Percentiles rank a stretch among this genome's conserved stretches.
Conservation (phyloP, 768 basidiomycete genomes). For the Amanita pallidorosea region DNA sequence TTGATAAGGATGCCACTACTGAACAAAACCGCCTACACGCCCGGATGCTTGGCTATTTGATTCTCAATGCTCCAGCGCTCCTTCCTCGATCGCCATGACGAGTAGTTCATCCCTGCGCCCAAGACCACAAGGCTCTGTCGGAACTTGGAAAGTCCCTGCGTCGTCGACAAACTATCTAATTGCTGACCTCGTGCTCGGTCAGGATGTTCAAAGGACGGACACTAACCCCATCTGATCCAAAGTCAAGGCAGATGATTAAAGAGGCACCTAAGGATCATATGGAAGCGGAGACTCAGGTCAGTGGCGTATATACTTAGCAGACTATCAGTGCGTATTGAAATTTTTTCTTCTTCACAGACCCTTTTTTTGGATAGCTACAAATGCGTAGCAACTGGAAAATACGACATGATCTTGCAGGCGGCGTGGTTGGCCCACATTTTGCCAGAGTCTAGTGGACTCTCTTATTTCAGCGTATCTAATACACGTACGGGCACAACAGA, state of each 20-base stretch:
- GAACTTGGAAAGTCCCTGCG: not conserved
- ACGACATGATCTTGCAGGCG: slow-evolving; percentile 1
- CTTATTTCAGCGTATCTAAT: slow-evolving; percentile 2
- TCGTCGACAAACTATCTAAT: not conserved
- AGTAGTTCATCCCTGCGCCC: slow-evolving; percentile 1
- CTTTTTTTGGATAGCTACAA: slow-evolving; percentile 7
- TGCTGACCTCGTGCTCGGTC: slow-evolving; percentile 1
- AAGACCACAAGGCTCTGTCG: not conserved
- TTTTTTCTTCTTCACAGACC: slow-evolving; percentile 1
- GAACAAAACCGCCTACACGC: not conserved
- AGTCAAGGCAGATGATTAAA: not conserved
- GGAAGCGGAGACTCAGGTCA: slow-evolving; percentile 1
- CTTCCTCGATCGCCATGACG: not conserved
- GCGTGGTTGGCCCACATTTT: slow-evolving; percentile 6
- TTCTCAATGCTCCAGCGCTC: slow-evolving; percentile 7
- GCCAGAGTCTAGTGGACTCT: slow-evolving; percentile 8
- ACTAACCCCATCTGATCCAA: not conserved
- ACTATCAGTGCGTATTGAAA: not conserved
- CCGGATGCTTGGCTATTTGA: slow-evolving; percentile 9
- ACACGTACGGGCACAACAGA: not conserved
- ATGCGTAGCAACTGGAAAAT: slow-evolving; percentile 7
- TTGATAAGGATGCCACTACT: not conserved
- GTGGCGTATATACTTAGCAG: not conserved
- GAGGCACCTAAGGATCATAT: slow-evolving; percentile 2
- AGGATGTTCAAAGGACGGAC: slow-evolving; percentile 2